A percentile compares a stretch with the other conserved stretches of the same genome.
Conservation (phyloP, 306 rosid genomes). For the Lathyrus sativus region DNA sequence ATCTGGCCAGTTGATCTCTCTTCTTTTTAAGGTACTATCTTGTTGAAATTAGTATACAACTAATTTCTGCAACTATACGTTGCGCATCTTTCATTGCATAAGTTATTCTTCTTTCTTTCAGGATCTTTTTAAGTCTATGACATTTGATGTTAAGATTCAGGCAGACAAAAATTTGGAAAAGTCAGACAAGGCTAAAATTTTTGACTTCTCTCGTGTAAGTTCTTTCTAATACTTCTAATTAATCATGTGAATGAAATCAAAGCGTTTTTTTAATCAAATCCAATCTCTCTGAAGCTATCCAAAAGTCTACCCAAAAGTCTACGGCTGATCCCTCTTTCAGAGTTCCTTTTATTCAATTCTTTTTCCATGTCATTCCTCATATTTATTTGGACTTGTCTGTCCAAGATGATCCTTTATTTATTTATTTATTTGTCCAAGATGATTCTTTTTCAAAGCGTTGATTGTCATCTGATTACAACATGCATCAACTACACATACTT, state of each 20-base stretch:
- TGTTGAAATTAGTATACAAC: constrained; percentile 22
- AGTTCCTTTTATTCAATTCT: constrained; percentile 23
- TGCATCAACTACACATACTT: neutral
- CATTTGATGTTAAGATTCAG: constrained; percentile 39
- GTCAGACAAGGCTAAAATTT: constrained; percentile 58
- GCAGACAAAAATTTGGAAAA: constrained; percentile 56
- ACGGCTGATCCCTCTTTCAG: constrained; percentile 11
- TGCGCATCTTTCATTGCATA: constrained; percentile 22
- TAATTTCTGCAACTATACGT: constrained; percentile 24
- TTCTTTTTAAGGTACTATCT: constrained; percentile 81
- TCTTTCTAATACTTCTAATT: constrained; percentile 27
- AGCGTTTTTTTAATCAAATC: constrained; percentile 25
- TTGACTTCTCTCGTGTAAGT: constrained; percentile 66
- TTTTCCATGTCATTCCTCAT: constrained; percentile 6
- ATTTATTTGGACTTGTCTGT: constrained; percentile 19
- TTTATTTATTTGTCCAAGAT: neutral
- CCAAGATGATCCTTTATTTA: constrained; percentile 1
- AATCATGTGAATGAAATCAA: constrained; percentile 19
- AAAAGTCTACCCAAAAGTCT: too few relatives aligned
- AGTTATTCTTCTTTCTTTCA: constrained; percentile 38
- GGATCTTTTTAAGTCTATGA: constrained; percentile 93
- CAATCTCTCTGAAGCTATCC: constrained; percentile 9
- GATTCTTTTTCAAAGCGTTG: neutral
- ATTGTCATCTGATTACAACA: constrained; percentile 15
- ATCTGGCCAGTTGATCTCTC: constrained; percentile 86